Evolutionary conservation across 2,329 filamentous ascomycete genomes (phyloP), one percentile per base, ranked within the genome.

Genomic region (Sporothrix globosa): DNA sequence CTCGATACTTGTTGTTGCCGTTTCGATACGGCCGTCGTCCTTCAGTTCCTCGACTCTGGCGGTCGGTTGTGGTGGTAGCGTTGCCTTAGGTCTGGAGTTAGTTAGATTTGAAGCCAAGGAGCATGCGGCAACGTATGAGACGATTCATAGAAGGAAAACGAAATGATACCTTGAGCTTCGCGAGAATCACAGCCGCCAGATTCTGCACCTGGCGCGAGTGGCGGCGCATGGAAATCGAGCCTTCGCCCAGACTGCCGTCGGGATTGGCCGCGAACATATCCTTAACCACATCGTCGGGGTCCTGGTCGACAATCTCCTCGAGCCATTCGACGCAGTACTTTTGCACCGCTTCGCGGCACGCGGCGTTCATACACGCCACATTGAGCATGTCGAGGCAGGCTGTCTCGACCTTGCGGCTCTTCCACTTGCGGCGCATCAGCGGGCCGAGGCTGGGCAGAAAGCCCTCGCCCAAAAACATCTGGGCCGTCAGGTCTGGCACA

Each of bases 271-370:
- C 81, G 76, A 82, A 82, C 76, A 85, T 83, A 70, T 81, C 81
- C 72, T 80, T 82, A 63, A 84, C 81, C 65, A 82, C 78, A 66
- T 84, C 83, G 71, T 90, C 88, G 44, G 87, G 87, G 72, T 91
- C 88, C 76, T 92, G 90, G 74, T 90, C 90, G 69, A 96, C 87
- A 68, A 96, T 87, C 75, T 95, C 91, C 77, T 94, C 91, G 48
- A 99, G 84, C 93, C 95, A 98, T 70, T 92, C 89, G 44, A 87
- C 84, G 79, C 95, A 97, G 77, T 97, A 90, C 78, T 93, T 93
- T 74, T 89, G 87, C 72, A 98, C 91, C 10, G 91, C 91, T 74
- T 94, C 91, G 27, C 96, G 88, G 76, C 94, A 98, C 9, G 87
- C 83, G 61, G 88, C 86, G 77, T 96, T 92, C 80, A 97, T 92